A percentile compares a stretch with the other conserved stretches of the same genome.
phyloP scores from a whole-genome alignment of 2,329 filamentous ascomycete genomes.

The Erysiphe pisi region DNA sequence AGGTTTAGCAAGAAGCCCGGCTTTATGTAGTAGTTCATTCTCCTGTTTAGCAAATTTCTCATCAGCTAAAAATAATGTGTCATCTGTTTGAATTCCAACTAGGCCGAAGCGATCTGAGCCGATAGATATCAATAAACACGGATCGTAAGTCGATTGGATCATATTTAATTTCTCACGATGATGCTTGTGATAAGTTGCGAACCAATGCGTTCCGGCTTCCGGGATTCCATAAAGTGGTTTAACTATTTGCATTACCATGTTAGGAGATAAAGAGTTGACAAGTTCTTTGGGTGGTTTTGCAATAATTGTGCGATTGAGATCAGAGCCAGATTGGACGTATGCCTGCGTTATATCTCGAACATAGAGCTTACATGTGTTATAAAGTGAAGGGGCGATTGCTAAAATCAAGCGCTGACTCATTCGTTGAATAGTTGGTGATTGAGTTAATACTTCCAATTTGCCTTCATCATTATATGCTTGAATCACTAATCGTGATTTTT shows the following conservation, averaged over 20 bases:
- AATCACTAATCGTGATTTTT: constrained; percentile 23
- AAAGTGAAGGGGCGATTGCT: background rate
- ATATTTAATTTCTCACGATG: constrained; percentile 24
- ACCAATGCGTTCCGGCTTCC: constrained; percentile 28
- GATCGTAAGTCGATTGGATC: constrained; percentile 26
- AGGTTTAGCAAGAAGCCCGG: constrained; percentile 14
- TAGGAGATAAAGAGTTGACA: background rate
- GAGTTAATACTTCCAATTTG: constrained; percentile 28
- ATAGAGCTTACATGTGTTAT: background rate
- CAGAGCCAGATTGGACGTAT: constrained; percentile 5
- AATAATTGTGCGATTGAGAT: background rate
- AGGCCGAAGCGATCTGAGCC: constrained; percentile 12
- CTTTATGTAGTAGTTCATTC: constrained; percentile 1
- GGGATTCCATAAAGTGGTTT: constrained; percentile 22
- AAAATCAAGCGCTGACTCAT: constrained; percentile 27
- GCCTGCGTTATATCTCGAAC: constrained; percentile 27
- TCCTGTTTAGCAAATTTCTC: background rate
- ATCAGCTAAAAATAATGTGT: constrained; percentile 16
- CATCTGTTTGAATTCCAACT: constrained; percentile 27
- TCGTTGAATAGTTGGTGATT: constrained; percentile 29
- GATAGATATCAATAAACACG: constrained; percentile 11
- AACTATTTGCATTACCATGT: background rate
- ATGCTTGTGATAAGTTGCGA: constrained; percentile 23
- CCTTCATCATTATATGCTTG: constrained; percentile 29
- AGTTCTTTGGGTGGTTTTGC: background rate